These are phyloP conservation scores for Gardenia jasminoides DNA, from an alignment of 257 asterid species.

Conservation along the genomic window DNA sequence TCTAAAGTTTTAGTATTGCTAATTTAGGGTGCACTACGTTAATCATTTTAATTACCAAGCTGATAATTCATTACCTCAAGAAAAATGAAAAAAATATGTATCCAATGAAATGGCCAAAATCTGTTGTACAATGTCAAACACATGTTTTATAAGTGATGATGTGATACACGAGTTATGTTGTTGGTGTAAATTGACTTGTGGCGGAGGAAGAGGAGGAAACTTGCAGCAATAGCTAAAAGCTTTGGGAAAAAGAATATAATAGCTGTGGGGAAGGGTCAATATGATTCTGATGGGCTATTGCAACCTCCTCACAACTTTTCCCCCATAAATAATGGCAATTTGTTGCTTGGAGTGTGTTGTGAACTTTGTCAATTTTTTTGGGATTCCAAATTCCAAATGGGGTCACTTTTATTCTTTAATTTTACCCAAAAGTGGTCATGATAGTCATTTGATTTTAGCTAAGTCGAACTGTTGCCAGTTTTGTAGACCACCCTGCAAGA, in stretches of 20 bases:
- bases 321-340: neutral
- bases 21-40: too few species aligned
- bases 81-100: neutral
- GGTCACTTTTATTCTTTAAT: neutral
- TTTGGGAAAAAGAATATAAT: slow-evolving; percentile 6
- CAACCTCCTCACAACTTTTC: neutral
- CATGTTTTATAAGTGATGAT: neutral
- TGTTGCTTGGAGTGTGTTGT: neutral
- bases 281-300: slow-evolving; percentile 9
- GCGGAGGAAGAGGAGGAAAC: neutral
- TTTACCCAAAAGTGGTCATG: neutral
- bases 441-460: neutral
- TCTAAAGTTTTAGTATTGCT: too few species aligned
- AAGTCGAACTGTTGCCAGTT: neutral
- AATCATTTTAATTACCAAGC: too few species aligned
- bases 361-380: neutral
- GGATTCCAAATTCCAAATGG: neutral
- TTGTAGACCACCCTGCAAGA: neutral
- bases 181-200: neutral
- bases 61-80: too few species aligned
- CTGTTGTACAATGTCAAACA: neutral
- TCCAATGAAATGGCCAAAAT: neutral
- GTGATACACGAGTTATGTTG: neutral
- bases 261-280: neutral
- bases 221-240: neutral